These are phyloP conservation scores for Geosmithia putterillii DNA, from an alignment of 2,329 filamentous ascomycete genomes.

Conservation along the genomic window DNA sequence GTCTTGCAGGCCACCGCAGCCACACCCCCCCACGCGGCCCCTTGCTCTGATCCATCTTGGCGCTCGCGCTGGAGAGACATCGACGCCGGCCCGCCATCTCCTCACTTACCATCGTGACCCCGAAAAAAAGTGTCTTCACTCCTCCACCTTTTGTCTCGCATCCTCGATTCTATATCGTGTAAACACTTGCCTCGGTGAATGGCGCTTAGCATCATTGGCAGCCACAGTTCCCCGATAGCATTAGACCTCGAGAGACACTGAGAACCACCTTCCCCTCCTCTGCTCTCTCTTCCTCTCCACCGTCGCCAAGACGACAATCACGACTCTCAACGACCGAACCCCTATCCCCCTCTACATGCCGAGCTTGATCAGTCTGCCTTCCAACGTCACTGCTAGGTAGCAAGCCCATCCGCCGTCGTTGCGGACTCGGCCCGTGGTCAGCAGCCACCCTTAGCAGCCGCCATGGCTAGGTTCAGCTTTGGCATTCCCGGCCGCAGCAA, in stretches of 20 bases:
- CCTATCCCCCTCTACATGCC: neutral
- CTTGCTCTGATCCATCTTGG: neutral
- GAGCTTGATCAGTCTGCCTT: neutral
- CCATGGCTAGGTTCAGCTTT: slow-evolving; percentile 15
- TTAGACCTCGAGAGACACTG: neutral
- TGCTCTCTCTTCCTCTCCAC: neutral
- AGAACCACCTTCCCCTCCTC: neutral
- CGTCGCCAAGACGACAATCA: neutral
- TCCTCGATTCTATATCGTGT: neutral
- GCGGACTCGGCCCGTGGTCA: neutral
- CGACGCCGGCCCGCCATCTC: neutral
- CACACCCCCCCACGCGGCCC: neutral
- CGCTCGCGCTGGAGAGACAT: neutral
- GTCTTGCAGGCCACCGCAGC: neutral
- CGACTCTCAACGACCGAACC: neutral
- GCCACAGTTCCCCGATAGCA: too few species aligned
- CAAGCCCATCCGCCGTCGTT: neutral
- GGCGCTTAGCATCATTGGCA: too few species aligned
- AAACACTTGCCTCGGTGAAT: too few species aligned
- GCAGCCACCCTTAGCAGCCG: neutral
- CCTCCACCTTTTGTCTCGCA: neutral
- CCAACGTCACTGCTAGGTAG: too few species aligned
- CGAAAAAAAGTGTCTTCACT: neutral
- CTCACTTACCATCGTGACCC: neutral
- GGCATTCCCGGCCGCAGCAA: slow-evolving; percentile 32